These are phyloP conservation scores for Aspergillus hortae DNA, from an alignment of 2,329 filamentous ascomycete species.

Conservation along the genomic window DNA sequence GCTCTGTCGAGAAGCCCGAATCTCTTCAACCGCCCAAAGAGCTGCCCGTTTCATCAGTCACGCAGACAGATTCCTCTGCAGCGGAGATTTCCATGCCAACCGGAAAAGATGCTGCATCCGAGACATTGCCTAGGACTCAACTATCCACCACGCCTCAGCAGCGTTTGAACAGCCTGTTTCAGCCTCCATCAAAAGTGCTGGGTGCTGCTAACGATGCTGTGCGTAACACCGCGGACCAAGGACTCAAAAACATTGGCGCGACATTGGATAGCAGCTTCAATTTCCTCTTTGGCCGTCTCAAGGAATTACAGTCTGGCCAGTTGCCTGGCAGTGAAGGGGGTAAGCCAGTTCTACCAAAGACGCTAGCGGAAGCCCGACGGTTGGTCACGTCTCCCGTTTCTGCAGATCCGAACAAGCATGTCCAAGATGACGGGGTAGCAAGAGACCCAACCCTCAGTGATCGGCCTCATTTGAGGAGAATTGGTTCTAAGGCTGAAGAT, in stretches of 20 bases:
- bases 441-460: conserved; percentile 38
- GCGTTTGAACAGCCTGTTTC: conserved; percentile 79
- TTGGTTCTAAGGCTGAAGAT: conserved; percentile 53
- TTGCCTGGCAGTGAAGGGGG: conserved; percentile 37
- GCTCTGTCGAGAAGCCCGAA: conserved; percentile 21
- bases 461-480: conserved; percentile 30
- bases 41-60: conserved; percentile 23
- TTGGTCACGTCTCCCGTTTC: conserved; percentile 62
- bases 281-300: conserved; percentile 83
- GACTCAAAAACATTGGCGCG: conserved; percentile 85
- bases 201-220: conserved; percentile 81
- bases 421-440: conserved; percentile 52
- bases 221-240: conserved; percentile 83
- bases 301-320: conserved; percentile 58
- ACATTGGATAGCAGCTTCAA: conserved; percentile 91
- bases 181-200: conserved; percentile 76
- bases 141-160: conserved; percentile 53
- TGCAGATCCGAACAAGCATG: conserved; percentile 43
- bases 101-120: conserved; percentile 28
- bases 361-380: conserved; percentile 86
- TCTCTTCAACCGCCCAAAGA: conserved; percentile 24
- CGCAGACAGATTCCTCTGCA: conserved; percentile 25
- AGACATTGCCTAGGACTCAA: conserved; percentile 30
- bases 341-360: conserved; percentile 67
- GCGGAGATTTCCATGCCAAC: conserved; percentile 28